phyloP scores from a whole-genome alignment of 176 grass and related monocot genomes.

The Leersia perrieri region DNA sequence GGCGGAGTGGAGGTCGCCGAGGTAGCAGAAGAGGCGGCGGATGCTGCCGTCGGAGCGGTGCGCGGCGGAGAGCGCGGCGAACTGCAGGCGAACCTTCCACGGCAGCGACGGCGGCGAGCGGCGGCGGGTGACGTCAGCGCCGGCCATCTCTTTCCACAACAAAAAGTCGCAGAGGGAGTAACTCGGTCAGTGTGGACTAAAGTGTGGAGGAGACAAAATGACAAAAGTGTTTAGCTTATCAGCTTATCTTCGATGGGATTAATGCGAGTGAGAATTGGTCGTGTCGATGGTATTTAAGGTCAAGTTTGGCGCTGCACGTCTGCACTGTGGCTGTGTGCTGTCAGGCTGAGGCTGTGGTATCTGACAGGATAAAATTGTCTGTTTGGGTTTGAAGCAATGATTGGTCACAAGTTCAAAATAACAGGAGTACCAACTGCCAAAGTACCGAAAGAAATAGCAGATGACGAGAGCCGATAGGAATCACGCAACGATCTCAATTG shows the following conservation, averaged over 20 bases:
- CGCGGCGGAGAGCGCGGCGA: slow-evolving; percentile 20
- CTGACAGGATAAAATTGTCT: too few relatives aligned
- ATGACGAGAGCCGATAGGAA: too few relatives aligned
- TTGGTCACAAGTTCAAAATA: too few relatives aligned
- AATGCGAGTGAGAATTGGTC: background rate
- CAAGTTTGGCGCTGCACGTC: background rate
- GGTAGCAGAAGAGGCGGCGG: background rate
- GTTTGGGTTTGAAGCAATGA: too few relatives aligned
- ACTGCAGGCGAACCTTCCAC: slow-evolving; percentile 30
- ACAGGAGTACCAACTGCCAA: too few relatives aligned
- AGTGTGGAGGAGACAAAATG: background rate
- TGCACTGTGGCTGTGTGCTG: too few relatives aligned
- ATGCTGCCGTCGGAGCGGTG: background rate
- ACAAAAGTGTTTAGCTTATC: background rate
- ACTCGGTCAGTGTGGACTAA: too few relatives aligned
- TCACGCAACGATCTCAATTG: too few relatives aligned
- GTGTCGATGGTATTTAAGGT: too few relatives aligned
- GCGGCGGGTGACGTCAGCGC: background rate
- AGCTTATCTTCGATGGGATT: background rate
- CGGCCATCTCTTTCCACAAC: background rate
- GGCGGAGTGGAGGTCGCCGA: background rate
- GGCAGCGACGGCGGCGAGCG: slow-evolving; percentile 24
- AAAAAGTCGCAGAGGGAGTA: background rate
- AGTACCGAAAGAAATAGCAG: too few relatives aligned
- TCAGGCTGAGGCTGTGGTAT: too few relatives aligned